Evolutionary conservation across 2,329 filamentous ascomycete genomes (phyloP), one percentile per base, ranked within the genome.

Genomic region (Aspergillus vadensis): DNA sequence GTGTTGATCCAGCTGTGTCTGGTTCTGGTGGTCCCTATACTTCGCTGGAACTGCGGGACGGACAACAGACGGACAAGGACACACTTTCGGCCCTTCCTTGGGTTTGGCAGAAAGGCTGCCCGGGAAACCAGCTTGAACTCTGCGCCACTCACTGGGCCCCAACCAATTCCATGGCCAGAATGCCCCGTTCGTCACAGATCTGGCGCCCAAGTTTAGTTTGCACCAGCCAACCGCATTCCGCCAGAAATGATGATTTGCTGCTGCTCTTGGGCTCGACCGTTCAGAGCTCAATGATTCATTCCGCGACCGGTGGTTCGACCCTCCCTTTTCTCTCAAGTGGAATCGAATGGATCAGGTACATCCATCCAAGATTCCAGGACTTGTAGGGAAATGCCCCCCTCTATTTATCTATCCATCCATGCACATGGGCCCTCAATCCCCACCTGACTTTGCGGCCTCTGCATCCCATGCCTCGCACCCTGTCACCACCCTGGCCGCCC

Each of bases 41-140:
- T 21, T 44, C 41, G 17, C n/a, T 44, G 41, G 32, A 36, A 14
- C 41, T 44, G 17, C 41, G 41, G 41, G 17, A 44, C 41, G 41
- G 17, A 44, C n/a, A 36, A 44, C 41, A 19, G 17, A 44, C n/a
- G 12, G 32, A 36, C 32, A 27, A 25, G 32, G 12, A 36, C 32
- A 43, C 30, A 43, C 52, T 27, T 27, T 55, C 17, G 44, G 14
- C 44, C 27, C 17, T 15, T 9, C 9, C 8, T 17, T 30, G 32
- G 12, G 30, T 36, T 36, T 36, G 32, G 32, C 32, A 14, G 30
- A 36, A 39, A 32, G 53, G 53, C 53, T 55, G 53, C 53, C 53
- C 39, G 53, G 53, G 53, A 55, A 55, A 55, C 53, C 53, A 44
- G 30, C 25, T 17, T 27, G 25, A 55, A 21, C 51, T 27, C 52